phyloP scores from a whole-genome alignment of 192 early-diverging fungal genomes.

The Coemansia furcata region DNA sequence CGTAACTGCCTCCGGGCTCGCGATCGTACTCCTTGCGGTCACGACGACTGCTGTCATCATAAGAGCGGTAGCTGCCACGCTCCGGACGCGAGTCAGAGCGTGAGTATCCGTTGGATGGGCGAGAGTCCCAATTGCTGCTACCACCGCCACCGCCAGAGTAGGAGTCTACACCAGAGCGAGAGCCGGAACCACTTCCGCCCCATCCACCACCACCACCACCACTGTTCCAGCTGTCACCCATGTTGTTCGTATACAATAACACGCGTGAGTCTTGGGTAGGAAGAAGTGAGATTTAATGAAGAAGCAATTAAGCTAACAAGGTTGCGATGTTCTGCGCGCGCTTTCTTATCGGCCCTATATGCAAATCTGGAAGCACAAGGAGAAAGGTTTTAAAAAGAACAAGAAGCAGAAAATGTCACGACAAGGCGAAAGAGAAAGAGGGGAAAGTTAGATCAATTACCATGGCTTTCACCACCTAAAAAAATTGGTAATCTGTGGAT shows the following conservation, averaged over 20 bases:
- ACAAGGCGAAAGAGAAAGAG: too few species aligned
- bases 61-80: conserved; percentile 60
- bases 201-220: conserved; percentile 3
- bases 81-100: conserved; percentile 25
- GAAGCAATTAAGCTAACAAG: neutral
- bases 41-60: conserved; percentile 62
- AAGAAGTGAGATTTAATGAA: conserved; percentile 1
- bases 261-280: conserved; percentile 3
- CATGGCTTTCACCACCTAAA: too few species aligned
- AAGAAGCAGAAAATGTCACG: neutral
- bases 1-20: conserved; percentile 13
- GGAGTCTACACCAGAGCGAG: neutral
- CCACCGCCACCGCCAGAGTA: conserved; percentile 6
- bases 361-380: neutral
- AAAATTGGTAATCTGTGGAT: too few species aligned
- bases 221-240: conserved; percentile 27
- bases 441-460: neutral
- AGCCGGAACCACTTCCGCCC: neutral
- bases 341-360: neutral
- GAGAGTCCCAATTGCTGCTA: conserved; percentile 21
- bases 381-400: neutral
- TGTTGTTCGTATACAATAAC: conserved; percentile 5
- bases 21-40: conserved; percentile 59
- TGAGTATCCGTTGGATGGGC: conserved; percentile 19
- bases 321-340: neutral